A percentile compares a stretch with the other conserved stretches of the same genome.
Evolutionary conservation across 2,329 filamentous ascomycete genomes (phyloP).

Genomic region (Annulohypoxylon truncatum): DNA sequence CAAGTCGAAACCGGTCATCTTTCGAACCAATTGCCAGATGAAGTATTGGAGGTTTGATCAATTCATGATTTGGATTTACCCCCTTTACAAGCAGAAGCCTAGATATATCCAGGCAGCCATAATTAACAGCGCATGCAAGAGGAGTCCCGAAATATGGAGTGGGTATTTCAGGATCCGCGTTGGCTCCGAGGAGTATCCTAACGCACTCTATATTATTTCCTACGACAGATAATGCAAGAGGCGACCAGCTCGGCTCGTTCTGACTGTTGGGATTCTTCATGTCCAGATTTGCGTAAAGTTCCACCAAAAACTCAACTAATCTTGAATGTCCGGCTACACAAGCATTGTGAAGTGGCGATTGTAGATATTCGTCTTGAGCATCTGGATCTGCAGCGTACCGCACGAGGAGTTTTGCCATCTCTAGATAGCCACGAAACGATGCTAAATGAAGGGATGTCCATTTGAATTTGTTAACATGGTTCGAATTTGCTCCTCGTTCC

Average conservation of each 20-base stretch:
- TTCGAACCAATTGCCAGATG: neutral
- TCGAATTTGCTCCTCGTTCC: neutral
- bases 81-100: neutral
- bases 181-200: neutral
- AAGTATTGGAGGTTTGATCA: neutral
- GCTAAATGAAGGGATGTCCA: neutral
- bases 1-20: neutral
- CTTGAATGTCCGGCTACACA: neutral
- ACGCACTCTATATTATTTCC: slow-evolving; percentile 1
- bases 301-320: neutral
- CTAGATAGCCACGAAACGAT: neutral
- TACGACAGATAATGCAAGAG: neutral
- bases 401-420: neutral
- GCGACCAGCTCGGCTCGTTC: slow-evolving; percentile 7
- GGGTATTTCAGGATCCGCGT: neutral
- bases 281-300: slow-evolving; percentile 8
- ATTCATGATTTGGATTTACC: neutral
- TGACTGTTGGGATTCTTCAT: slow-evolving; percentile 1
- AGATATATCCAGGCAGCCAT: slow-evolving; percentile 12
- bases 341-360: neutral
- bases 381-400: neutral
- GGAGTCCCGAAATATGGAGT: neutral
- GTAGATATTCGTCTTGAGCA: neutral
- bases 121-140: slow-evolving; percentile 1
- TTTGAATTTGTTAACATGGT: neutral